Percentiles rank a stretch among this genome's conserved stretches.
Evolutionary conservation across 139 green algal genomes (phyloP).

Genomic region (Asterochloris erici): DNA sequence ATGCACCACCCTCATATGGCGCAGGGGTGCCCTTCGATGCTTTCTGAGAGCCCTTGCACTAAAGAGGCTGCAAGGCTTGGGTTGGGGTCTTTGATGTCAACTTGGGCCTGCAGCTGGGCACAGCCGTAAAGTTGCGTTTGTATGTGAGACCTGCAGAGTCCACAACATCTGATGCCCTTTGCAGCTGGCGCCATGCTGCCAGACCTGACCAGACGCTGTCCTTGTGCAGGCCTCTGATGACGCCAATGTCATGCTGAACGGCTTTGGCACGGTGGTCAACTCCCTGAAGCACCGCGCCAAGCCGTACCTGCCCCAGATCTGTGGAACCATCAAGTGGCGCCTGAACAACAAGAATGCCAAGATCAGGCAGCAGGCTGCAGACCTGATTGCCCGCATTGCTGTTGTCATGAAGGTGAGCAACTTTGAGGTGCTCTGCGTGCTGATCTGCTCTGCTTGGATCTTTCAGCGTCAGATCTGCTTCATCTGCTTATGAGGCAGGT

Average conservation of each 20-base stretch:
- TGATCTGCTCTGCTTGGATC: not conserved
- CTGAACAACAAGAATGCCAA: conserved; percentile 98
- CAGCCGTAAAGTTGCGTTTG: not conserved
- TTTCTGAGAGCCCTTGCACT: too few relatives aligned
- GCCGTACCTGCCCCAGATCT: conserved; percentile 98
- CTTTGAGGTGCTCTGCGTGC: too few relatives aligned
- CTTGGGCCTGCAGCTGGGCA: not conserved
- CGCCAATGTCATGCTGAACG: conserved; percentile 93
- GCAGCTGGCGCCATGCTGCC: not conserved
- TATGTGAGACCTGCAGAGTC: not conserved
- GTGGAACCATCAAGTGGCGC: conserved; percentile 99
- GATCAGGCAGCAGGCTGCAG: conserved; percentile 95
- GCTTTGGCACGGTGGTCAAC: conserved; percentile 96
- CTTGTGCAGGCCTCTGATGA: conserved; percentile 68
- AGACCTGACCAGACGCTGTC: not conserved
- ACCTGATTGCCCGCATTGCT: conserved; percentile 94
- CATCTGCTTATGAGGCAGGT: not conserved
- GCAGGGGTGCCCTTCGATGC: not conserved
- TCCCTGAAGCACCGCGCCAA: conserved; percentile 86
- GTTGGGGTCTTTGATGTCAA: too few relatives aligned
- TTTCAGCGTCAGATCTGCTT: not conserved
- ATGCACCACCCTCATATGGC: too few relatives aligned
- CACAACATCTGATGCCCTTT: not conserved
- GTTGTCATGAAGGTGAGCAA: conserved; percentile 79
- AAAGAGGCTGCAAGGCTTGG: too few relatives aligned